These are phyloP conservation scores for Podaxis sp. DNA, from an alignment of 768 basidiomycete genomes.

Conservation along the genomic window DNA sequence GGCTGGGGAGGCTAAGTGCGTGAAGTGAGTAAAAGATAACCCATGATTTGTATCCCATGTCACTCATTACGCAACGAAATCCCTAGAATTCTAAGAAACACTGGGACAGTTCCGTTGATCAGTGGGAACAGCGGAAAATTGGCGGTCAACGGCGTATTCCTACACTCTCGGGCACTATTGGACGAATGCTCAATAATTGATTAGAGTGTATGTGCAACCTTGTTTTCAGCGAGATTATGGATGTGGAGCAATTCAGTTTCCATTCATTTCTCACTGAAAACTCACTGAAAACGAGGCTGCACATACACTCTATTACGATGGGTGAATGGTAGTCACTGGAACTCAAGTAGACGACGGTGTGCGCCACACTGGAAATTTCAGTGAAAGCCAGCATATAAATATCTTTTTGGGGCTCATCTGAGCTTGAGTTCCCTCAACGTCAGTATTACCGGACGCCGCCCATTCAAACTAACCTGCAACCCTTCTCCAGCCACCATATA, in stretches of 20 bases:
- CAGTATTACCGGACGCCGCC: background rate
- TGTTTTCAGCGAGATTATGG: too few species aligned
- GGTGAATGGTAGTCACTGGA: background rate
- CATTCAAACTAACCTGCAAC: background rate
- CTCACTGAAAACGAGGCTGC: too few species aligned
- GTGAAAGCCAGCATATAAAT: background rate
- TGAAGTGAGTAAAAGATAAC: conserved; percentile 1
- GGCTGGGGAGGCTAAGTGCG: background rate
- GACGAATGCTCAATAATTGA: background rate
- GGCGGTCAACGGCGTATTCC: background rate
- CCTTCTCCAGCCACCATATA: background rate
- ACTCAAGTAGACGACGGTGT: background rate
- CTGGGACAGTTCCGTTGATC: background rate
- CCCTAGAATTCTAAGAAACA: background rate
- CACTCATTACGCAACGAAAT: conserved; percentile 2
- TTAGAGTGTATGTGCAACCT: too few species aligned
- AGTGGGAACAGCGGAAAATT: background rate
- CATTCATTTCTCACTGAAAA: too few species aligned
- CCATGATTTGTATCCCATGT: conserved; percentile 5
- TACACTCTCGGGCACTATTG: background rate
- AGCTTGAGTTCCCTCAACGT: background rate
- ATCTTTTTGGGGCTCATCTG: background rate
- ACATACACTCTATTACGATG: too few species aligned
- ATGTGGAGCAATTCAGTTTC: too few species aligned
- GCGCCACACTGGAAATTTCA: background rate